Evolutionary conservation across 108 stramenopile species (phyloP).

Genomic region (Cylindrotheca closterium): DNA sequence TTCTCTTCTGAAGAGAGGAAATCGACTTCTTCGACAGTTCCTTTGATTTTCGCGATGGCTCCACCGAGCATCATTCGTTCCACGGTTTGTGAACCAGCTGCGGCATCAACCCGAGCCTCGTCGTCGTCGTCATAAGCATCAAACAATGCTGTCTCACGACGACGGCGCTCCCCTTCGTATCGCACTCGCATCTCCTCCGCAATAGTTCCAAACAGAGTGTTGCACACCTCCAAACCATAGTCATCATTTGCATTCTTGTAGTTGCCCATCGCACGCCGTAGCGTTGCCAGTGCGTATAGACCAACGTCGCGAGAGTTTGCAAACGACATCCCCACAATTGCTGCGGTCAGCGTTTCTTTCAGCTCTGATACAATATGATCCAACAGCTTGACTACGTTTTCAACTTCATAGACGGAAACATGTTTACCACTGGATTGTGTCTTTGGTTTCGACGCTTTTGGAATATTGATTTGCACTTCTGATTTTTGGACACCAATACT

Average conservation of each 20-base stretch:
- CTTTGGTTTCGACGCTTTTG: neutral
- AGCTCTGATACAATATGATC: conserved; percentile 54
- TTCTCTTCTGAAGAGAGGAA: conserved; percentile 8
- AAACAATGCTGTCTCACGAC: conserved; percentile 67
- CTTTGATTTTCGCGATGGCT: neutral
- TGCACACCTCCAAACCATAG: conserved; percentile 42
- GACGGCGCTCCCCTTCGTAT: conserved; percentile 68
- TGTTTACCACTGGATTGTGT: neutral
- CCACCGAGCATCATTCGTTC: conserved; percentile 75
- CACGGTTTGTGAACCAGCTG: conserved; percentile 49
- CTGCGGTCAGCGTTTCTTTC: conserved; percentile 58
- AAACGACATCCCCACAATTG: conserved; percentile 78
- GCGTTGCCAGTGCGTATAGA: conserved; percentile 53
- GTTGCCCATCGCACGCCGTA: conserved; percentile 44
- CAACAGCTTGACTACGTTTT: conserved; percentile 32
- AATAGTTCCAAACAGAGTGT: conserved; percentile 35
- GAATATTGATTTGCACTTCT: conserved; percentile 30
- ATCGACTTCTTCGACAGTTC: conserved; percentile 24
- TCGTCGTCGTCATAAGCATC: conserved; percentile 61
- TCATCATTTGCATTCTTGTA: conserved; percentile 45
- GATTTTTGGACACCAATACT: conserved; percentile 44
- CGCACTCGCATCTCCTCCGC: conserved; percentile 67
- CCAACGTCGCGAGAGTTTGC: conserved; percentile 72
- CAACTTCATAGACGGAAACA: neutral
- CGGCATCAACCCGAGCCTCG: conserved; percentile 29